A percentile compares a stretch with the other conserved stretches of the same genome.
Evolutionary conservation across 2,329 filamentous ascomycete genomes (phyloP).

Genomic region (Xylaria sp.): DNA sequence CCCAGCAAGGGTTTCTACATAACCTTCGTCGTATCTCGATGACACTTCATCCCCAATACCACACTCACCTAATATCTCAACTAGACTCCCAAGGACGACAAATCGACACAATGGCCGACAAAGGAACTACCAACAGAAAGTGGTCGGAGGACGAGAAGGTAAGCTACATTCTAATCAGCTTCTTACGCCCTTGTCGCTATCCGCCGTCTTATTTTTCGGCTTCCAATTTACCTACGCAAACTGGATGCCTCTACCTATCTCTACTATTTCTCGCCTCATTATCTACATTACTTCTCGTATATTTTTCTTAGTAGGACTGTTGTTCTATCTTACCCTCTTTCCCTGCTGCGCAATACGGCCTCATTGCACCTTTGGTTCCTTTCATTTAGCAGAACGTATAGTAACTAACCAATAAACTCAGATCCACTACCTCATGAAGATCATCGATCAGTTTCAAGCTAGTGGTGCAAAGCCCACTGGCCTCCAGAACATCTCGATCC

Average conservation of each 20-base stretch:
- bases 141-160: constrained; percentile 28
- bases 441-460: neutral
- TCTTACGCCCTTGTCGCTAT: neutral
- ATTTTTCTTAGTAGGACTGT: neutral
- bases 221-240: neutral
- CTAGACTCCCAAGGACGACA: neutral
- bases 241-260: neutral
- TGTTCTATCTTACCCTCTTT: neutral
- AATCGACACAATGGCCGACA: constrained; percentile 13
- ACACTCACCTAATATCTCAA: neutral
- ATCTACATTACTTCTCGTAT: neutral
- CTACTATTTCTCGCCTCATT: neutral
- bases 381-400: neutral
- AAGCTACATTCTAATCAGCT: neutral
- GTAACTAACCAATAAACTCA: too few species aligned
- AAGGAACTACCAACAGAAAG: neutral
- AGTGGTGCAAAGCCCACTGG: neutral
- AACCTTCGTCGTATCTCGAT: neutral
- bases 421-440: too few species aligned
- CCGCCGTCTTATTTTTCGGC: neutral
- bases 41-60: neutral
- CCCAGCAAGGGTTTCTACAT: neutral
- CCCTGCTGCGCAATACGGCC: too few species aligned
- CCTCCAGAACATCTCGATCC: too few species aligned
- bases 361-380: neutral